Evolutionary conservation across 768 basidiomycete species (phyloP), one percentile per base, ranked within the genome.

Genomic region (Auricularia cornea): DNA sequence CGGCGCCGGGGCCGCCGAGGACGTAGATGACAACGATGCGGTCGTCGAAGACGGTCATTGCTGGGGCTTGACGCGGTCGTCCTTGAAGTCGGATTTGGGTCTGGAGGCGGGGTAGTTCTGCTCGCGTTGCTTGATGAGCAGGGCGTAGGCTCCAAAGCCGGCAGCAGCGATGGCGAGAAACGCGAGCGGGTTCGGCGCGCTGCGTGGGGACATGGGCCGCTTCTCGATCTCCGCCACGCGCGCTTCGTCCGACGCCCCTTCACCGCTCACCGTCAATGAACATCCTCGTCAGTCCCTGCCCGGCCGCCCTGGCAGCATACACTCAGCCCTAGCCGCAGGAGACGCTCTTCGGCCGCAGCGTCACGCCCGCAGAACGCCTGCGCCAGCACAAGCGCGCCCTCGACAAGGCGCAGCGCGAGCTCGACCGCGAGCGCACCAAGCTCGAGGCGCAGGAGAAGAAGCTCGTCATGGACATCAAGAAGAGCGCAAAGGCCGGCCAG

Each of bases 391-490:
- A 99, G 74, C 89, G 96, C 38, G 85, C 94, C 2, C 86, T 98
- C 66, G 89, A 92, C 38, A 98, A 98, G 74, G 97, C 97, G 8
- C 95, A 98, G 77, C 88, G 97, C 59, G 97, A 98, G 77, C 89
- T 98, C 60, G 97, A 98, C 75, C 86, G 97, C 66, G 97, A 99
- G 77, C 88, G 93, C 65, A 79, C 82, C 35, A 98, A 95, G 76
- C 87, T 98, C 51, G 97, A 98, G 75, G 88, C 89, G 73, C 88
- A 90, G 71, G 97, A 98, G 81, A 98, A 96, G 86, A 98, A 97
- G 74, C 87, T 98, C 61, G 84, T 98, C 63, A 78, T 79, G 70
- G 97, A 98, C 72, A 99, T 98, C 72, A 98, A 92, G 84, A 93
- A 90, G 77, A 93, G 89, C 66, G 97, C 97, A 35, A 95, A 97